phyloP scores from a whole-genome alignment of 257 asterid species.

The Haberlea rhodopensis region DNA sequence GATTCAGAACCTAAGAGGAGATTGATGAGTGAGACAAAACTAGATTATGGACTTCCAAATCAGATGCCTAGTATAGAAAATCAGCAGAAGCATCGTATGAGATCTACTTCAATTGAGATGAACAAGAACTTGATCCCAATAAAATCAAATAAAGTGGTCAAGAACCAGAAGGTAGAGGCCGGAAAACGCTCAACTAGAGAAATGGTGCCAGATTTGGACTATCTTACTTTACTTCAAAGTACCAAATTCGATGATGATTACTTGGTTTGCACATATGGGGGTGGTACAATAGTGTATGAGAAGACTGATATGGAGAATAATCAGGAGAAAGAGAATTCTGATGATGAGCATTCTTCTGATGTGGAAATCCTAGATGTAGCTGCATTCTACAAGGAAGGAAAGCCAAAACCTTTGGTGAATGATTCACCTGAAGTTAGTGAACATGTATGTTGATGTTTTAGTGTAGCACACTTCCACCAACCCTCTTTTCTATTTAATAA shows the following conservation, averaged over 20 bases:
- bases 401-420: constrained; percentile 7
- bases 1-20: constrained; percentile 25
- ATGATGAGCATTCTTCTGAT: constrained; percentile 27
- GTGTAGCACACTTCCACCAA: neutral
- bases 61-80: constrained; percentile 2
- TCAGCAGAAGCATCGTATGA: neutral
- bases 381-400: constrained; percentile 18
- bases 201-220: constrained; percentile 22
- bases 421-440: neutral
- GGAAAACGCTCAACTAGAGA: neutral
- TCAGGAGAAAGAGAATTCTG: neutral
- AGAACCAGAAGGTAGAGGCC: constrained; percentile 15
- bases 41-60: neutral
- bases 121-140: neutral
- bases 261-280: neutral
- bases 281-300: constrained; percentile 9
- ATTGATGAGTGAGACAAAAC: constrained; percentile 21
- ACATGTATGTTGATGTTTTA: neutral
- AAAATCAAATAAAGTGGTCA: constrained; percentile 1
- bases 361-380: constrained; percentile 30
- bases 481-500: neutral
- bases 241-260: neutral
- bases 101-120: constrained; percentile 6
- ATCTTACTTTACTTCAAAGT: neutral
- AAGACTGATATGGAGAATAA: constrained; percentile 1